Percentiles rank a stretch among this genome's conserved stretches.
These are phyloP conservation scores for Linaria vulgaris DNA, from an alignment of 257 asterid genomes.

Conservation along the genomic window DNA sequence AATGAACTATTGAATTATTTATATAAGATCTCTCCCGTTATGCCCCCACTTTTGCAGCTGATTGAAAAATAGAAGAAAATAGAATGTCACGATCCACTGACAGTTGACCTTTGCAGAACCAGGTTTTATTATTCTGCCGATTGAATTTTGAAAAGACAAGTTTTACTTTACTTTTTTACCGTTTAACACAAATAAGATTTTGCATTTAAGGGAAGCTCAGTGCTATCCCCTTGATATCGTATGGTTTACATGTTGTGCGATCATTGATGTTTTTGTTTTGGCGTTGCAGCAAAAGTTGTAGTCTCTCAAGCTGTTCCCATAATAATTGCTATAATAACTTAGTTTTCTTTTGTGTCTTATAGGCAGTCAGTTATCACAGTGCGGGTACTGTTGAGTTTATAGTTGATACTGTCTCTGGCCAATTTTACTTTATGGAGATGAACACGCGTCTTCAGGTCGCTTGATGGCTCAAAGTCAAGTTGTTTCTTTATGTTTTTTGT, in stretches of 20 bases:
- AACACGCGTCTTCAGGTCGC: constrained; percentile 98
- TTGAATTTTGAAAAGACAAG: constrained; percentile 8
- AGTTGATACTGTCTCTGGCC: constrained; percentile 81
- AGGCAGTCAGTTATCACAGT: constrained; percentile 91
- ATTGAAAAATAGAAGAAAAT: background rate
- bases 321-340: constrained; percentile 24
- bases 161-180: background rate
- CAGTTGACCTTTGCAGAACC: background rate
- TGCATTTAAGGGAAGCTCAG: constrained; percentile 1
- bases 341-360: constrained; percentile 28
- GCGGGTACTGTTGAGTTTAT: constrained; percentile 99
- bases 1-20: background rate
- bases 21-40: background rate
- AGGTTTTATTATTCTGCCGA: background rate
- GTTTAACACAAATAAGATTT: background rate
- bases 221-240: background rate
- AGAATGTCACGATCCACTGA: constrained; percentile 3
- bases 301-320: background rate
- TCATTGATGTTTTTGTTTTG: constrained; percentile 7
- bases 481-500: constrained; percentile 18
- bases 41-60: background rate
- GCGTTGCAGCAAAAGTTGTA: too few species aligned
- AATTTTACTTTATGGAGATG: constrained; percentile 99
- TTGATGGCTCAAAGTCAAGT: constrained; percentile 25
- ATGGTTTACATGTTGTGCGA: constrained; percentile 6